A percentile compares a stretch with the other conserved stretches of the same genome.
Evolutionary conservation across 345 rosid genomes (phyloP).

Genomic region (Dovyalis caffra): DNA sequence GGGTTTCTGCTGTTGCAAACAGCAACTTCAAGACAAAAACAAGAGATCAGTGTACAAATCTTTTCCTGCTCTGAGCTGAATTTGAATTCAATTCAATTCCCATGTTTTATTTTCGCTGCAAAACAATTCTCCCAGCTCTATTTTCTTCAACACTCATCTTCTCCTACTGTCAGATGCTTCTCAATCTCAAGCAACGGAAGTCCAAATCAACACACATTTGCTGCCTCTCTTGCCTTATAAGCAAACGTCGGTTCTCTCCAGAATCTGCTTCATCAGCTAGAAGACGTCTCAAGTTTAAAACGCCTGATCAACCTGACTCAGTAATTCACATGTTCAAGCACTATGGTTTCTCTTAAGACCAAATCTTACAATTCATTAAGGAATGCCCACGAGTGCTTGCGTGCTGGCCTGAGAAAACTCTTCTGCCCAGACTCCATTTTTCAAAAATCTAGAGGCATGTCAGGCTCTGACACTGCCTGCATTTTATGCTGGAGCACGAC

Average conservation of each 20-base stretch:
- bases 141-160: too few relatives aligned
- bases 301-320: slow-evolving; percentile 23
- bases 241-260: slow-evolving; percentile 33
- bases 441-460: slow-evolving; percentile 16
- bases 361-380: slow-evolving; percentile 17
- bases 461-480: slow-evolving; percentile 2
- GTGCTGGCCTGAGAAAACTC: slow-evolving; percentile 17
- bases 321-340: slow-evolving; percentile 19
- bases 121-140: too few relatives aligned
- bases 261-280: slow-evolving; percentile 26
- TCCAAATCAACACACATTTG: slow-evolving; percentile 13
- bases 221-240: slow-evolving; percentile 40
- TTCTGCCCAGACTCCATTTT: slow-evolving; percentile 33
- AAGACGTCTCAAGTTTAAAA: slow-evolving; percentile 11
- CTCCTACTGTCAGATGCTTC: slow-evolving; percentile 1
- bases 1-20: too few relatives aligned
- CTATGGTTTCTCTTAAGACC: slow-evolving; percentile 28
- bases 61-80: too few relatives aligned
- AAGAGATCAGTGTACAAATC: too few relatives aligned
- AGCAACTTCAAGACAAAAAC: too few relatives aligned
- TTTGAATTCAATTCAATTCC: too few relatives aligned
- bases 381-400: slow-evolving; percentile 11
- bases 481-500: slow-evolving; percentile 21
- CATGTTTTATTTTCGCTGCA: too few relatives aligned
- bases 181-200: background rate